Evolutionary conservation across 2,329 filamentous ascomycete genomes (phyloP), one percentile per base, ranked within the genome.

Genomic region (Dothiorella sarmentorum): DNA sequence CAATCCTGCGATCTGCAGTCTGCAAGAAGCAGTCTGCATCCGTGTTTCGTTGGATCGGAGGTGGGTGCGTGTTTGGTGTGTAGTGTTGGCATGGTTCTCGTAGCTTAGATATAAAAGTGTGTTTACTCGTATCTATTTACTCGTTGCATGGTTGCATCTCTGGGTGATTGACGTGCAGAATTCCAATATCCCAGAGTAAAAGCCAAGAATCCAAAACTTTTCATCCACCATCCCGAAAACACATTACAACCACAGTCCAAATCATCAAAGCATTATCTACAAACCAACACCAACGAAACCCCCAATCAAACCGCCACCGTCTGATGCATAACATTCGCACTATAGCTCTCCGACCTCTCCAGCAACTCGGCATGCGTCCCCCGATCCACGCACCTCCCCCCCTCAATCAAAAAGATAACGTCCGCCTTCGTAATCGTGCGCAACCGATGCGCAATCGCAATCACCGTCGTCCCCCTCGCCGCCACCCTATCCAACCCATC

Each of bases 321-420:
- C 63, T 81, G 79, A 62, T 79, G 76, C 51, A 80, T 69, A n/a
- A 77, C 79, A 66, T 79, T 82, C 15, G 74, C 73, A 18, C 78
- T 73, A 64, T 82, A 82, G 56, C 72, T 78, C 64, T 80, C 77
- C 60, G 74, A 77, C 31, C 78, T 71, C 61, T 76, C 70, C 26
- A 81, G 67, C 58, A 82, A 64, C 60, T 82, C 78, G 17, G 73
- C 69, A 67, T 82, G 80, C 27, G 73, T 74, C 4, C 80, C 80
- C 61, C 74, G 72, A 43, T 80, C 79, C 4, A 78, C 76, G 58
- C 76, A 78, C 18, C 68, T 69, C 1, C 80, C 79, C 7, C 72
- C 74, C 60, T 82, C 79, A 59, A 78, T 61, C 26, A 56, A 31
- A 60, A 77, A 76, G 31, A 78, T 78, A 0, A 73, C 64, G 62